A percentile compares a stretch with the other conserved stretches of the same genome.
phyloP scores from a whole-genome alignment of 1,284 basidiomycete species.

The Boletus smithii region DNA sequence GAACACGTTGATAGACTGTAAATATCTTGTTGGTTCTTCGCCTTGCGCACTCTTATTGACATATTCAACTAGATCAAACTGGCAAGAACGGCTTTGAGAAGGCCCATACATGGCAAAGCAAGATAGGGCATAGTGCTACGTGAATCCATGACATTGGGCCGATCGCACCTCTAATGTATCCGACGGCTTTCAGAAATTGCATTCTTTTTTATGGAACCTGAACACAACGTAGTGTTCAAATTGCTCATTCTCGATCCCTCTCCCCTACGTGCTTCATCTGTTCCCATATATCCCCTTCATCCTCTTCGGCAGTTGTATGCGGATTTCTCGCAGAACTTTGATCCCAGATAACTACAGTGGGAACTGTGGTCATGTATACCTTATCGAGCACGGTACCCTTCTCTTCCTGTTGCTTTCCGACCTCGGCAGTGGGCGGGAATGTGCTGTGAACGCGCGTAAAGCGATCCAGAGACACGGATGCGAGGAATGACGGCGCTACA shows the following conservation, averaged over 20 bases:
- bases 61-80: constrained; percentile 51
- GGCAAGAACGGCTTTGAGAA: constrained; percentile 89
- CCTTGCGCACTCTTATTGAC: constrained; percentile 1
- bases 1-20: constrained; percentile 80
- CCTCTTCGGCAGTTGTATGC: constrained; percentile 17
- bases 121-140: constrained; percentile 55
- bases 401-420: constrained; percentile 52
- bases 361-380: constrained; percentile 63
- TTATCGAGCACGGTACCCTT: constrained; percentile 70
- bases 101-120: constrained; percentile 83
- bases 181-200: not conserved
- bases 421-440: constrained; percentile 49
- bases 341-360: constrained; percentile 63
- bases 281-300: constrained; percentile 38
- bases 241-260: constrained; percentile 26
- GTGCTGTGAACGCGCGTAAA: constrained; percentile 73
- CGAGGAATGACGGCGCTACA: constrained; percentile 49
- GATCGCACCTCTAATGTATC: not conserved
- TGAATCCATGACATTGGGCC: not conserved
- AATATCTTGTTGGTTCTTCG: constrained; percentile 24
- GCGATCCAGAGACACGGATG: constrained; percentile 64
- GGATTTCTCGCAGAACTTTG: constrained; percentile 25
- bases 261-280: constrained; percentile 49
- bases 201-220: not conserved
- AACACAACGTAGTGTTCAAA: not conserved